phyloP scores from a whole-genome alignment of 2,329 filamentous ascomycete species.

The Paraphaeosphaeria minitans region DNA sequence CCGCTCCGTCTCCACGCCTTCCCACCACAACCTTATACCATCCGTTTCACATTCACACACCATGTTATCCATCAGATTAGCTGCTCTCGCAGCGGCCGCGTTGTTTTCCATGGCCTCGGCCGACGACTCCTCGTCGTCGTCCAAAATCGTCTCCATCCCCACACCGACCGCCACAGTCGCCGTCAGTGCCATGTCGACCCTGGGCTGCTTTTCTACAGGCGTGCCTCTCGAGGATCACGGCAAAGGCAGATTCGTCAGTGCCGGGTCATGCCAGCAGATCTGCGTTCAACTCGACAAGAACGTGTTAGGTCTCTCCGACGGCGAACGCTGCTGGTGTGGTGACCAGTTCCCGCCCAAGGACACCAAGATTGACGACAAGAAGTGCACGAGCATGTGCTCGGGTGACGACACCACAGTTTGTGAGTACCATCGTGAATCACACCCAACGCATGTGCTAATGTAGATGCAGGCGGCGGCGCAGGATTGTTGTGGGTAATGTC shows the following conservation, averaged over 20 bases:
- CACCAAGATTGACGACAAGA: slow-evolving; percentile 59
- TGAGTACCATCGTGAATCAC: slow-evolving; percentile 51
- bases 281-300: slow-evolving; percentile 56
- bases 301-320: slow-evolving; percentile 68
- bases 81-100: slow-evolving; percentile 40
- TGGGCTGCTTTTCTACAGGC: slow-evolving; percentile 60
- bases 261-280: slow-evolving; percentile 59
- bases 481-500: slow-evolving; percentile 58
- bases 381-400: slow-evolving; percentile 70
- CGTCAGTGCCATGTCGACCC: slow-evolving; percentile 34
- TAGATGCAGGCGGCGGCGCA: slow-evolving; percentile 61
- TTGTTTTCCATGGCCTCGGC: slow-evolving; percentile 36
- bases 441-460: slow-evolving; percentile 23
- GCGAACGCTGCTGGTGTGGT: slow-evolving; percentile 75
- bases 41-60: slow-evolving; percentile 11
- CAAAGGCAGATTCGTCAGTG: slow-evolving; percentile 58
- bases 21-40: slow-evolving; percentile 12
- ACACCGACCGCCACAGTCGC: slow-evolving; percentile 38
- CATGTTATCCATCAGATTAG: slow-evolving; percentile 42
- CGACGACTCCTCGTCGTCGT: slow-evolving; percentile 23
- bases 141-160: slow-evolving; percentile 26
- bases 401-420: slow-evolving; percentile 68
- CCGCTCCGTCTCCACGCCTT: slow-evolving; percentile 26
- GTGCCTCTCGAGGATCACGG: slow-evolving; percentile 56
- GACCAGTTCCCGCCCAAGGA: slow-evolving; percentile 65